A percentile compares a stretch with the other conserved stretches of the same genome.
These are phyloP conservation scores for Microbotryum scabiosae DNA, from an alignment of 1,284 basidiomycete species.

Conservation along the genomic window DNA sequence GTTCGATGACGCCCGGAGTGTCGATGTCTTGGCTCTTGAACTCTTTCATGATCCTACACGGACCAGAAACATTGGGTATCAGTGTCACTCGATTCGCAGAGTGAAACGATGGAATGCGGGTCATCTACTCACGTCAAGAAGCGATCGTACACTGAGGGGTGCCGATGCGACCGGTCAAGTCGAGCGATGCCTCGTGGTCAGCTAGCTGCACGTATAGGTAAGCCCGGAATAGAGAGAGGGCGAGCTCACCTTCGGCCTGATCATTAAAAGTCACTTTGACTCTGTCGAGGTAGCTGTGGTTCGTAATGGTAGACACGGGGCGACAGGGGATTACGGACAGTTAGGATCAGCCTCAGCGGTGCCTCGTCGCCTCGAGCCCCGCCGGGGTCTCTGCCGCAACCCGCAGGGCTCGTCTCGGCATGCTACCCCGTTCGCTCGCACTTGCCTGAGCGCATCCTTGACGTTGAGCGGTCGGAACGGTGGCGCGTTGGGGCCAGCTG, in stretches of 20 bases:
- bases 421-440: neutral
- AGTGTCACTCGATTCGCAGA: neutral
- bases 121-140: constrained; percentile 23
- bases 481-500: neutral
- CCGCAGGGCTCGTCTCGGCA: neutral
- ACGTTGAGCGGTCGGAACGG: constrained; percentile 8
- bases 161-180: neutral
- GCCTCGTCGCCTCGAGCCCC: too few species aligned
- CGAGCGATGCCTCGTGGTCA: neutral
- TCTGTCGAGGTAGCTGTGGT: constrained; percentile 28
- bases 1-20: constrained; percentile 95
- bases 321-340: neutral
- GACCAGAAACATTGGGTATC: neutral
- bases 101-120: neutral
- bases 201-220: neutral
- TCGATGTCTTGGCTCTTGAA: constrained; percentile 95
- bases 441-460: constrained; percentile 19
- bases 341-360: too few species aligned
- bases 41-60: constrained; percentile 55
- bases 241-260: constrained; percentile 22
- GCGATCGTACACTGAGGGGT: constrained; percentile 26
- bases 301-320: neutral
- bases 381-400: too few species aligned
- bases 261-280: constrained; percentile 30
- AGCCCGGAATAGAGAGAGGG: too few species aligned